Base-by-base conservation (phyloP, 2,329 filamentous ascomycete genomes). In the Arthrinium puccinioides region DNA sequence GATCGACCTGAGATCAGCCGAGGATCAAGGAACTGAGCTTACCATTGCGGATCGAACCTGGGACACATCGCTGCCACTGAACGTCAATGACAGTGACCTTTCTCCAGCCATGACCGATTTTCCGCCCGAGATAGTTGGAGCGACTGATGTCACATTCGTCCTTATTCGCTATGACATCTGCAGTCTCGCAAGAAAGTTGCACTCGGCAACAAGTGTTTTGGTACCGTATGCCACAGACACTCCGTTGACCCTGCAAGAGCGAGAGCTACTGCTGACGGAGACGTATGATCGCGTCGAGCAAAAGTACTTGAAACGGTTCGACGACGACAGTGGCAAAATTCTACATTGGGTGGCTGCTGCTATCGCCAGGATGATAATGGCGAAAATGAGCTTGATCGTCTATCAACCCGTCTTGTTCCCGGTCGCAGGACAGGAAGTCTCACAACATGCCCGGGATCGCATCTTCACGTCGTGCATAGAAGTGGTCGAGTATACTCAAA, bases 1-100 rank as follows among this genome's bases (percentile, higher is more conserved):
- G 4, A 51, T 82, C 2, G 80, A 84, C 43, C 61, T 74, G 8
- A 66, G 73, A n/a, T 67, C 72, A 0, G 72, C 76, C 4, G 76
- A 80, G 43, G 72, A 79, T 20, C 72, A 76, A 29, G 76, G 75
- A 2, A 69, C 67, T 3, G 70, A 67, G 15, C 53, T 73, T 14
- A 67, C 60, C 1, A 66, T 76, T 1, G 51, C 62, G 2, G 57
- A 63, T 10, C 53, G 59, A 8, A 63, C 58, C 6, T 74, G 68
- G 26, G 73, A 79, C 43, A 77, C 74, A 0, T 62, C 62, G 26
- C 54, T 72, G 5, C 76, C 77, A 0, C 53, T 72, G 7, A 80
- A 79, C 45, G 60, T 81, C 41, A 76, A 80, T 48, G 74, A 79
- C 39, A 44, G 46, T 2, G 73, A 76, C 37, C 59, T 76, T 21